Evolutionary conservation across 129 eudicot genomes (phyloP), one percentile per base, ranked within the genome.

Genomic region (Saussurea involucrata): DNA sequence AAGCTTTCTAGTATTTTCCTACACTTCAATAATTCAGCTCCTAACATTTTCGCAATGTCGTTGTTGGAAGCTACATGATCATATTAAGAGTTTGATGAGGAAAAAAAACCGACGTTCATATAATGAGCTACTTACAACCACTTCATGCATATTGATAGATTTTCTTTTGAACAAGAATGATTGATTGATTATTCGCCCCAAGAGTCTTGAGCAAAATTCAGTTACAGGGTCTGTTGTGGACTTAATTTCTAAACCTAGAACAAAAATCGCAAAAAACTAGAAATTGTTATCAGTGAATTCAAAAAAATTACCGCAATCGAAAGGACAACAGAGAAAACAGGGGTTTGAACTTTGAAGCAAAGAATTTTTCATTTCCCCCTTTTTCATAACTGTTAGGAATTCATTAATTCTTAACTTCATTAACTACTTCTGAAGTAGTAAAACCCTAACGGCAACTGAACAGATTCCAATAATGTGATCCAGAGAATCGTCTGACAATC

Each of bases 261-360:
- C 29, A 27, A 27, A 27, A 1, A 1, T 27, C 29, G 3, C 29
- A 27, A 27, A 27, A 27, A 27, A 27, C 29, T 27, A 27, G 29
- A 27, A 27, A 27, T 27, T 27, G 29, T 27, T 27, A n/a, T n/a
- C n/a, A n/a, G n/a, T n/a, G n/a, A n/a, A n/a, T n/a, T n/a, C n/a
- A n/a, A 1, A 27, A 27, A 27, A 27, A 27, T 27, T 27, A 27
- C 3, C 29, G 1, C 29, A 27, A 27, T 27, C 29, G n/a, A 80
- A 63, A 63, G 67, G 17, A 63, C 7, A 78, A 28, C 9, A 63
- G 53, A 79, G 73, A 24, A 79, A 72, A 72, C 73, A 80, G 74
- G 3, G 46, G 24, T 68, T 74, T 74, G n/a, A n/a, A n/a, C n/a
- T n/a, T n/a, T n/a, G 71, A 81, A 74, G 76, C 75, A 74, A 81